Evolutionary conservation across 2,329 filamentous ascomycete species (phyloP).

Genomic region (Pyrenophora tritici-repentis): DNA sequence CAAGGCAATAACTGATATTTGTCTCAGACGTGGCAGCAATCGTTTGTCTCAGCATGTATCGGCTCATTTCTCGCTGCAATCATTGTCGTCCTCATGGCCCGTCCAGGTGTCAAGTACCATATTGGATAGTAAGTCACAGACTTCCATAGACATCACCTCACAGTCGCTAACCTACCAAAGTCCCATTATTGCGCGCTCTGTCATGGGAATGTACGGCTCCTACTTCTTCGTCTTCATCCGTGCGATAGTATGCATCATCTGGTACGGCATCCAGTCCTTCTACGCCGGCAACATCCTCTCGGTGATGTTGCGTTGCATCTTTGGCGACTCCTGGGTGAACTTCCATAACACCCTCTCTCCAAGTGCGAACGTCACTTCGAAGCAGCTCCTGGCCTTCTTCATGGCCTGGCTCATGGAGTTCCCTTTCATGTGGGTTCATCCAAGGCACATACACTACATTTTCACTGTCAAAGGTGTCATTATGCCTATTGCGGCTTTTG

Average conservation of each 20-base stretch:
- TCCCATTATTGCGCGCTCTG: conserved; percentile 23
- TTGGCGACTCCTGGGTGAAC: conserved; percentile 46
- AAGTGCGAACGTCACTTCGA: conserved; percentile 40
- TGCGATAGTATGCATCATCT: conserved; percentile 47
- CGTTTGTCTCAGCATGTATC: conserved; percentile 27
- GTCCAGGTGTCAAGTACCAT: conserved; percentile 32
- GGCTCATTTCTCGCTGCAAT: conserved; percentile 31
- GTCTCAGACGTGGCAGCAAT: conserved; percentile 30
- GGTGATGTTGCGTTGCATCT: conserved; percentile 48
- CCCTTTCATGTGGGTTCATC: conserved; percentile 43
- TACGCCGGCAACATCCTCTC: conserved; percentile 40
- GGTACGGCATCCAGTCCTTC: conserved; percentile 43
- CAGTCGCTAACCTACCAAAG: conserved; percentile 8
- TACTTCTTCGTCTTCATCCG: conserved; percentile 49
- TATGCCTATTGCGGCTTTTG: conserved; percentile 43
- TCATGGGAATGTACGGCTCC: conserved; percentile 45
- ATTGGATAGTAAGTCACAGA: conserved; percentile 18
- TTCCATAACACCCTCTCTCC: conserved; percentile 35
- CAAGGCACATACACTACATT: conserved; percentile 35
- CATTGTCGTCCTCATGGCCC: conserved; percentile 29
- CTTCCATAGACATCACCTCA: background rate
- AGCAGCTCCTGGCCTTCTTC: conserved; percentile 42
- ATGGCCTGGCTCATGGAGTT: conserved; percentile 39
- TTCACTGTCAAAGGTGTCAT: conserved; percentile 37
- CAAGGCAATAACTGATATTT: background rate